phyloP scores from a whole-genome alignment of 1,284 basidiomycete species.

The Cryptococcus depauperatus region DNA sequence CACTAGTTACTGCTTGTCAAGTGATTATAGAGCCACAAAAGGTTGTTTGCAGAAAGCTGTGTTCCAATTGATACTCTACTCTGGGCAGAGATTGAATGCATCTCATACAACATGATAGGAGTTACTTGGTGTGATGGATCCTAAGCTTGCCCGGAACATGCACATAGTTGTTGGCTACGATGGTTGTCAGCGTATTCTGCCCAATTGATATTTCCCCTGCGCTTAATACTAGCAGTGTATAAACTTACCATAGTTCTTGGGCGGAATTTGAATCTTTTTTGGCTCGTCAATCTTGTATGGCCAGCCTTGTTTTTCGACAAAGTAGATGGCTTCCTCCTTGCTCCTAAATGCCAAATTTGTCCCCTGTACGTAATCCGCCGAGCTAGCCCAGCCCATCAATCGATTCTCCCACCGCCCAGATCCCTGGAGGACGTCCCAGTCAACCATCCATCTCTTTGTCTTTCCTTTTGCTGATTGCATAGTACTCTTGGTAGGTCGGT shows the following conservation, averaged over 20 bases:
- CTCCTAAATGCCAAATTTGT: constrained; percentile 77
- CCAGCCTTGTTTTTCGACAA: constrained; percentile 51
- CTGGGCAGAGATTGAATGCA: too few species aligned
- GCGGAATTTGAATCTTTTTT: constrained; percentile 64
- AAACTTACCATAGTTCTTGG: constrained; percentile 72
- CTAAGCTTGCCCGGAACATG: constrained; percentile 75
- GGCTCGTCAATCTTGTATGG: constrained; percentile 56
- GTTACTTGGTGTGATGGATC: constrained; percentile 84
- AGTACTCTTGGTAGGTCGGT: constrained; percentile 85
- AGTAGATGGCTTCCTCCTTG: constrained; percentile 88
- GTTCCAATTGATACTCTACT: too few species aligned
- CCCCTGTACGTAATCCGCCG: constrained; percentile 95
- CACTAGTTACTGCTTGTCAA: too few species aligned
- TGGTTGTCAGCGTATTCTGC: too few species aligned
- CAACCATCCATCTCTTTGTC: constrained; percentile 83
- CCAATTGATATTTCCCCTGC: too few species aligned
- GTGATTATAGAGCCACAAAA: too few species aligned
- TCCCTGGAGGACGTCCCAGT: constrained; percentile 85
- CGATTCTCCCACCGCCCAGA: constrained; percentile 95
- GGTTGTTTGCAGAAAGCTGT: too few species aligned
- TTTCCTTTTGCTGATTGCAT: constrained; percentile 90
- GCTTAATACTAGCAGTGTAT: too few species aligned
- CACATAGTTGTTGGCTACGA: constrained; percentile 70
- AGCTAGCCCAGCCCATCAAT: constrained; percentile 95
- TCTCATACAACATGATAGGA: not conserved